Evolutionary conservation across 352 stramenopile genomes (phyloP).

Genomic region (Blastocystis sp.): DNA sequence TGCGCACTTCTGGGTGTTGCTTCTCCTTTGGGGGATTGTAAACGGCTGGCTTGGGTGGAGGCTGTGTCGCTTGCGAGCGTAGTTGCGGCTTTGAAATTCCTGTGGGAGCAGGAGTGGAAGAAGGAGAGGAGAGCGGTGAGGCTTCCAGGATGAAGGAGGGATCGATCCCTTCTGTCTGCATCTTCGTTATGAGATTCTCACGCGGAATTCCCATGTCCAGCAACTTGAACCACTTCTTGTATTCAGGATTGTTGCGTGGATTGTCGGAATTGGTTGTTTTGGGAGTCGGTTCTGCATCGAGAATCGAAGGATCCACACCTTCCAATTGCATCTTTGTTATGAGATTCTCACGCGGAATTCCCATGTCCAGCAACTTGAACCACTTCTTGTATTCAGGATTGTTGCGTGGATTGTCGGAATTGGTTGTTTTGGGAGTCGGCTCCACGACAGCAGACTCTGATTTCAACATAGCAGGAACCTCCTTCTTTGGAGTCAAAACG

Average conservation of each 20-base stretch:
- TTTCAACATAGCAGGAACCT: not conserved
- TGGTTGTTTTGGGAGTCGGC: not conserved
- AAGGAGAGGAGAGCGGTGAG: not conserved
- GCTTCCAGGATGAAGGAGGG: conserved; percentile 2
- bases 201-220: conserved; percentile 18
- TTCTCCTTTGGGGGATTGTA: not conserved
- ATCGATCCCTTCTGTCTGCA: conserved; percentile 22
- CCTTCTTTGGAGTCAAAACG: not conserved
- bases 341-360: conserved; percentile 16
- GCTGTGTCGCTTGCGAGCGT: not conserved
- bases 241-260: not conserved
- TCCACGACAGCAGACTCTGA: not conserved
- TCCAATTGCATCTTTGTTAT: not conserved
- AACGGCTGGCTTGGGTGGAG: not conserved
- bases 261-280: not conserved
- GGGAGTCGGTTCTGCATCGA: not conserved
- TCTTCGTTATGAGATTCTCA: conserved; percentile 20
- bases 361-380: conserved; percentile 30
- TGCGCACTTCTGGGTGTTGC: not conserved
- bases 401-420: conserved; percentile 19
- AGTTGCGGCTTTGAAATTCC: not conserved
- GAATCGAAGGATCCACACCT: conserved; percentile 31
- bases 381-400: conserved; percentile 12
- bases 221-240: conserved; percentile 30
- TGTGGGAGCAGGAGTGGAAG: not conserved